Evolutionary conservation across 371 early-diverging fungal species (phyloP), one percentile per base, ranked within the genome.

Genomic region (Mortierella sp.): DNA sequence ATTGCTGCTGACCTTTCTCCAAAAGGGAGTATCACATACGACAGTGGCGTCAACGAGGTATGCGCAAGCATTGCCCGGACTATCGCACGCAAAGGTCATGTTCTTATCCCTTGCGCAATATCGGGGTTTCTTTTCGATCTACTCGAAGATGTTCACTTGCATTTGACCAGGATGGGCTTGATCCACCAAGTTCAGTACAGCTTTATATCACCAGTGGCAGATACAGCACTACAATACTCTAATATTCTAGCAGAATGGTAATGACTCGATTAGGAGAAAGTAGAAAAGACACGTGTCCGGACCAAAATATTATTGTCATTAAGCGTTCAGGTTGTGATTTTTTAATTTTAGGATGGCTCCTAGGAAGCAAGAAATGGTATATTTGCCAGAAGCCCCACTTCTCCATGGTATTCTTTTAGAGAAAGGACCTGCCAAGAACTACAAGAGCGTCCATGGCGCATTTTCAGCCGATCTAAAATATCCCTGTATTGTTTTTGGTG

Each of bases 211-310:
- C 94, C 95, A 0, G 87, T 94, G 10, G 95, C 95, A 1, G 91
- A 94, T 41, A 87, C 87, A 36, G 92, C 95, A 11, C 82, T 96
- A 13, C 91, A 94, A 74, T 93, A 93, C 72, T 93, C 96, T 13
- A 94, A 93, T 76, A 96, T 96, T 70, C 88, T 93, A 70, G 95
- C 94, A 40, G 96, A 96, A 89, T 96, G 96, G 96, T 91, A 86
- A 61, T 64, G 15, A 24, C 28, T 22, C 13, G 24, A 1, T 13
- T 2, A 38, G 38, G 10, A 33, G 36, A 59, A 59, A 2, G 16
- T 22, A 19, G 41, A 48, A 58, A 38, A 33, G 21, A 6, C 6
- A 38, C 15, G 24, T n/a, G 15, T 43, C 15, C 43, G 43, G 15
- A 10, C 32, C 58, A 47, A 47, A 19, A 47, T 52, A 19, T 19